Evolutionary conservation across 805 yeast genomes (phyloP), one percentile per base, ranked within the genome.

Genomic region (Vanderwaltozyma yarrowii): DNA sequence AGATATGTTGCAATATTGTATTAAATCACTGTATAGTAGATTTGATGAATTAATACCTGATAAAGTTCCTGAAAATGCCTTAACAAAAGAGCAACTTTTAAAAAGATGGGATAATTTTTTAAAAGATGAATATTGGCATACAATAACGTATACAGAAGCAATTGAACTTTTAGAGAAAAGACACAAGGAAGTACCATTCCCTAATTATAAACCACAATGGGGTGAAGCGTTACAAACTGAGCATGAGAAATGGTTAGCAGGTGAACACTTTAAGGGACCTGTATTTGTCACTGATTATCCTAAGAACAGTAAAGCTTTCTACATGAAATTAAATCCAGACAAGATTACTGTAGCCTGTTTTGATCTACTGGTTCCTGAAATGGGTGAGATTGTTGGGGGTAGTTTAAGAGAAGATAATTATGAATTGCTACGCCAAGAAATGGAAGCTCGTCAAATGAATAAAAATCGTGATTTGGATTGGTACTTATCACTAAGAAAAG

Each of bases 371-470:
- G 73, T 89, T 15, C 98, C 99, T 0, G 89, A 80, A 15, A 71
- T 92, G 40, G 99, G 97, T 18, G 99, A 92, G 57, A 64, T 92
- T 13, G 78, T 85, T 7, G 99, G 99, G 2, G 99, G 99, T 0
- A 86, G 96, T 1, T 48, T 92, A 43, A 82, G 99, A 60, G 95
- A 89, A 51, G 84, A 83, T 51, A 62, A 73, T 44, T 62, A 71
- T 42, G 68, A 59, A 0, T 48, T 41, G 11, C 60, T 92, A 14
- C 47, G 64, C 2, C 44, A 44, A 1, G 80, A 74, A 42, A 76
- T 89, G 58, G 40, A 56, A 7, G 40, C 52, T 3, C 61, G 81
- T 38, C 64, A 63, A 2, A 82, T 87, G 88, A 70, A 73, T 37
- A 33, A 52, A 0, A 52, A 56, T 3, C 71, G 67, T 2, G 72